phyloP scores from a whole-genome alignment of 2,329 filamentous ascomycete genomes.

The Penicillium sp. region DNA sequence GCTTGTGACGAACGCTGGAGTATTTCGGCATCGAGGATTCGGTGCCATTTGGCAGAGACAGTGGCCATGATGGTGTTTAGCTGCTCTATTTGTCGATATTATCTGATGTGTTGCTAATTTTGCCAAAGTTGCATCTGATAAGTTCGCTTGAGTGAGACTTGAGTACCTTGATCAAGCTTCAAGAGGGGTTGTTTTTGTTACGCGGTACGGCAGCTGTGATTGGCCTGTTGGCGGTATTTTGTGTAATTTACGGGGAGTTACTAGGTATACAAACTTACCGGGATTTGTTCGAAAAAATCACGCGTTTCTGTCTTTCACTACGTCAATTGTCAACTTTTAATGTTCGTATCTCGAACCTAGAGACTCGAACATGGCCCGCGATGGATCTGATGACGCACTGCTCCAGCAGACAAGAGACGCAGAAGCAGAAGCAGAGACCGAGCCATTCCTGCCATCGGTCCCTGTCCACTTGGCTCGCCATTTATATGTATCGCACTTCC shows the following conservation, averaged over 20 bases:
- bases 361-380: not conserved
- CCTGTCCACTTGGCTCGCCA: slow-evolving; percentile 12
- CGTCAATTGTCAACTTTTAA: no score
- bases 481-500: slow-evolving; percentile 58
- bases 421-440: not conserved
- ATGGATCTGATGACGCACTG: not conserved
- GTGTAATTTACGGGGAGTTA: no score
- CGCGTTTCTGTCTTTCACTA: no score
- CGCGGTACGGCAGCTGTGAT: not conserved
- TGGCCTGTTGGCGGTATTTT: not conserved
- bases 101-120: no score
- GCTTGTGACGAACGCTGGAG: slow-evolving; percentile 66
- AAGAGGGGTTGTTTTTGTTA: not conserved
- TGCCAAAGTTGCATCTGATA: no score
- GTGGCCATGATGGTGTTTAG: not conserved
- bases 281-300: no score
- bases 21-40: slow-evolving; percentile 20
- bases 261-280: not conserved
- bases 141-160: no score
- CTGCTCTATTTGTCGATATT: not conserved
- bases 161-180: not conserved
- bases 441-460: not conserved
- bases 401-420: not conserved
- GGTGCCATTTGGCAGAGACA: slow-evolving; percentile 18
- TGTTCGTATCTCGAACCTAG: no score